Conservation (phyloP, 1,139 yeast species). For the Yamadazyma oceani region DNA sequence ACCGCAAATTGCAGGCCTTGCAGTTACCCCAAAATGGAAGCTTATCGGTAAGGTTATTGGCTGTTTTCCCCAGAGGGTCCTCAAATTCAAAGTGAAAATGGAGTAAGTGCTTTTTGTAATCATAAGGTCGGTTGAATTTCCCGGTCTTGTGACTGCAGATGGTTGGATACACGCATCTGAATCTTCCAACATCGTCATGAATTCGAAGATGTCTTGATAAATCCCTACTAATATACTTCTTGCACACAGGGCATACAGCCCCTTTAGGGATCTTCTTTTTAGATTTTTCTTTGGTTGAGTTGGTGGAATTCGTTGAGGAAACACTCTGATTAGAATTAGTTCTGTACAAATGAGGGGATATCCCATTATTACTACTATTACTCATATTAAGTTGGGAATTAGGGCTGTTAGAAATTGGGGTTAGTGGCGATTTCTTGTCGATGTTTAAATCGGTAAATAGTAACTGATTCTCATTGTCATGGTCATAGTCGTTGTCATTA, state of each 20-base stretch:
- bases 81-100: slow-evolving; percentile 48
- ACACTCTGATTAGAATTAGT: slow-evolving; percentile 27
- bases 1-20: slow-evolving; percentile 37
- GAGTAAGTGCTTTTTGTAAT: slow-evolving; percentile 47
- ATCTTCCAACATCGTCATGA: slow-evolving; percentile 48
- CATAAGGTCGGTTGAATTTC: slow-evolving; percentile 49
- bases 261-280: slow-evolving; percentile 40
- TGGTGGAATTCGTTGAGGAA: slow-evolving; percentile 13
- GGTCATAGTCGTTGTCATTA: neutral
- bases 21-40: slow-evolving; percentile 41
- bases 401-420: slow-evolving; percentile 3
- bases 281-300: slow-evolving; percentile 17
- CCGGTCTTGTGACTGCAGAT: slow-evolving; percentile 48
- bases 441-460: neutral
- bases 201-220: slow-evolving; percentile 47
- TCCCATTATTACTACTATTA: slow-evolving; percentile 1
- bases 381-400: slow-evolving; percentile 2
- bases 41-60: slow-evolving; percentile 45
- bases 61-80: slow-evolving; percentile 43
- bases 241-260: slow-evolving; percentile 41
- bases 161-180: slow-evolving; percentile 45
- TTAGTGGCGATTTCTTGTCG: slow-evolving; percentile 1
- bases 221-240: slow-evolving; percentile 44
- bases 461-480: neutral
- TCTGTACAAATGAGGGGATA: slow-evolving; percentile 15